Base-by-base conservation (phyloP, 2,329 filamentous ascomycete species). In the Fusarium denticulatum region DNA sequence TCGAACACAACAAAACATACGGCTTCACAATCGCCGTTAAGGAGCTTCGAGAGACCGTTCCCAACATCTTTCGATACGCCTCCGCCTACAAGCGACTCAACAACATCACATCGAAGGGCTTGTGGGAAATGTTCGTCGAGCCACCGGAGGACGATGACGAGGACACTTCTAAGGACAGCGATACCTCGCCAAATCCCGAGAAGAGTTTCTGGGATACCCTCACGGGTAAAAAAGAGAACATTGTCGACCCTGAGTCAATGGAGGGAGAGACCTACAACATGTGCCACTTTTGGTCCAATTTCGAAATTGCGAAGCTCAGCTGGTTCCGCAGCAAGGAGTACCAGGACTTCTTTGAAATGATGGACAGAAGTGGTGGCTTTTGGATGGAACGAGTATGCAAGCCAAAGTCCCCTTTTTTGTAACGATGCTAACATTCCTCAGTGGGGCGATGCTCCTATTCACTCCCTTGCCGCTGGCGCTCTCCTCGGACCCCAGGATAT, bases 221-320 rank as follows among this genome's bases (percentile, higher is more conserved):
- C 30, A 91, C 90, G 42, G 88, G 88, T 61, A 91, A 91, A 71
- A 88, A 88, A 39, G 84, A 94, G n/a, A 91, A 92, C 36, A 91
- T 96, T 46, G 93, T 98, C 64, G 94, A 98, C 79, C 91, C 93
- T 0, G 95, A 98, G 80, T 90, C 92, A 46, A 99, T 99, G 96
- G 96, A 98, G 81, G 94, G 95, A 72, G 96, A 99, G 82, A 94
- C 92, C 78, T 99, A 99, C 88, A 99, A 99, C 85, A 99, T 99
- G 96, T 99, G 96, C 82, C 96, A 99, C 86, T 99, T 98, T 87
- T 99, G 96, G 96, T 97, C 95, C 82, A 99, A 99, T 83, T 99
- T 99, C 77, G 96, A 99, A 83, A 99, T 99, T 84, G 96, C 96
- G 20, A 91, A 92, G 67, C 89, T 99, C 69, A 93, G 94, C 84